These are phyloP conservation scores for Beta macrorhiza DNA, from an alignment of 179 eudicot genomes.

Conservation along the genomic window DNA sequence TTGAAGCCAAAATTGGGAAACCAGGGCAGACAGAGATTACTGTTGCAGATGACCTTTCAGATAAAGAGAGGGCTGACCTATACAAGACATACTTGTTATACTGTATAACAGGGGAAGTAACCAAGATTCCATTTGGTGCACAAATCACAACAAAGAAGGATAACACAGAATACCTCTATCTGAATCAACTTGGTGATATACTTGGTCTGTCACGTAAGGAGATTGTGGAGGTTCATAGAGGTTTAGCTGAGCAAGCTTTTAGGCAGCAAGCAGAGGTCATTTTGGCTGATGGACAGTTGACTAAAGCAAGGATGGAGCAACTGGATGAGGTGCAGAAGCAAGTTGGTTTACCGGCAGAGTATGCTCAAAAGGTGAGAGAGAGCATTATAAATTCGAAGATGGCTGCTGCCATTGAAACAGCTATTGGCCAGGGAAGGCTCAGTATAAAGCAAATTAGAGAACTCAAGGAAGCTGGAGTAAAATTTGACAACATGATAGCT, in stretches of 20 bases:
- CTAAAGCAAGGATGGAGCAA: conserved; percentile 69
- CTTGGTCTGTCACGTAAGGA: conserved; percentile 67
- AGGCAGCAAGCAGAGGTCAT: conserved; percentile 86
- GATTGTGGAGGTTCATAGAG: conserved; percentile 73
- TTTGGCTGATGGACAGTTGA: conserved; percentile 86
- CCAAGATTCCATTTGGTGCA: conserved; percentile 69
- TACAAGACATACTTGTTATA: conserved; percentile 76
- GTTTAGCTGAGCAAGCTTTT: conserved; percentile 86
- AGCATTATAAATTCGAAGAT: conserved; percentile 69
- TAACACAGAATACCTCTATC: conserved; percentile 60
- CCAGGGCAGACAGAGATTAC: conserved; percentile 79
- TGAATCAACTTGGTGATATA: conserved; percentile 78
- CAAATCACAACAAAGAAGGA: conserved; percentile 65
- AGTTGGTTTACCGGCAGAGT: conserved; percentile 82
- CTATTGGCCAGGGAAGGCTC: conserved; percentile 78
- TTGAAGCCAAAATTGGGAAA: conserved; percentile 43
- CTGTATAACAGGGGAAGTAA: conserved; percentile 74
- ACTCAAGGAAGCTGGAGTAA: conserved; percentile 71
- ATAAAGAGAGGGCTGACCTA: conserved; percentile 76
- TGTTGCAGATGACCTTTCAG: conserved; percentile 78
- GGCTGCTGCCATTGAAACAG: conserved; percentile 81
- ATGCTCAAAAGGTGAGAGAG: conserved; percentile 80
- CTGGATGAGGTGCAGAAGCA: conserved; percentile 74
- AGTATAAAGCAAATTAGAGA: conserved; percentile 75
- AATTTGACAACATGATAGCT: conserved; percentile 66